phyloP scores from a whole-genome alignment of 345 rosid species.

The Gossypium stocksii region DNA sequence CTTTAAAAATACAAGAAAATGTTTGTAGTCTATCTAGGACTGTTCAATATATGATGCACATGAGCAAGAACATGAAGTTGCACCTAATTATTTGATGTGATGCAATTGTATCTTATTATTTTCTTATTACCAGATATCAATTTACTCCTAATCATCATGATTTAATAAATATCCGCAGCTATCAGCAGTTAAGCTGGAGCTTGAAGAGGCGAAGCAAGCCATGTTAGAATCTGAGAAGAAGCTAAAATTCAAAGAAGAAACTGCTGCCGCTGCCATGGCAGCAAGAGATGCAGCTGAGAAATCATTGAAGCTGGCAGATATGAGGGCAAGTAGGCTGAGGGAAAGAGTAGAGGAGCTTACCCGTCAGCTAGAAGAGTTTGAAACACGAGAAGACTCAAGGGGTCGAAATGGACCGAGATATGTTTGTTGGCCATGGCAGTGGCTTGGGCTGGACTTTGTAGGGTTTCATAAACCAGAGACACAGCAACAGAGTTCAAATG shows the following conservation, averaged over 20 bases:
- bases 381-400: conserved; percentile 57
- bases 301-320: conserved; percentile 80
- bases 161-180: conserved; percentile 41
- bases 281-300: conserved; percentile 99
- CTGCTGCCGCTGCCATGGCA: conserved; percentile 92
- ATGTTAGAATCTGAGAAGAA: conserved; percentile 77
- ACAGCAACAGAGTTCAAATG: conserved; percentile 57
- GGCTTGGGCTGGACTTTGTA: conserved; percentile 90
- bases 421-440: conserved; percentile 98
- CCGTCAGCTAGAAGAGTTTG: conserved; percentile 76
- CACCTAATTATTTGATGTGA: not conserved
- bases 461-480: conserved; percentile 49
- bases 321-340: conserved; percentile 82
- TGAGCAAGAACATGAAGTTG: not conserved
- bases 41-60: not conserved
- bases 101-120: not conserved
- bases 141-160: conserved; percentile 8
- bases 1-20: no score
- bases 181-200: conserved; percentile 62
- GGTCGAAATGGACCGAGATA: conserved; percentile 55
- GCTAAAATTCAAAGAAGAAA: conserved; percentile 92
- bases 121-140: not conserved
- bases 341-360: conserved; percentile 87
- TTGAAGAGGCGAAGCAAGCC: conserved; percentile 78
- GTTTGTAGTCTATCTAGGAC: no score